Evolutionary conservation across 2,329 filamentous ascomycete genomes (phyloP).

Genomic region (Xylaria sp.): DNA sequence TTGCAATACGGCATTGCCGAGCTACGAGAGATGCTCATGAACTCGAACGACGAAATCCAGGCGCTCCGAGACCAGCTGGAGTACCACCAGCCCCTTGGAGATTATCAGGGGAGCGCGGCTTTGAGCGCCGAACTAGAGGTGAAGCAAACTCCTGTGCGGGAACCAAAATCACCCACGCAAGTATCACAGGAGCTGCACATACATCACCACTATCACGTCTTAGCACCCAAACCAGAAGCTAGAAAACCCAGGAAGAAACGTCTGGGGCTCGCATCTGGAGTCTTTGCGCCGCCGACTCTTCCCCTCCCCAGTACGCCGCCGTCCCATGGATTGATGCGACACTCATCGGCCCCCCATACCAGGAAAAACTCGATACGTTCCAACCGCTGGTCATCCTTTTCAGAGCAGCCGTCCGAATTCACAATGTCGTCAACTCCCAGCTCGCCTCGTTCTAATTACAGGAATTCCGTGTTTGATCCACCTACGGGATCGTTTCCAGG

Average conservation of each 20-base stretch:
- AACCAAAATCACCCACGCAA: slow-evolving; percentile 50
- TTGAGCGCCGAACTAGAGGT: slow-evolving; percentile 78
- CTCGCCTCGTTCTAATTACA: slow-evolving; percentile 80
- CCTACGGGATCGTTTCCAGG: slow-evolving; percentile 76
- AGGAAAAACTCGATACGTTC: slow-evolving; percentile 61
- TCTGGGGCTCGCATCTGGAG: slow-evolving; percentile 67
- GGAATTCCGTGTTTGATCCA: slow-evolving; percentile 82
- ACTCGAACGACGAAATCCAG: slow-evolving; percentile 94
- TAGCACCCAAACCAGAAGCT: slow-evolving; percentile 66
- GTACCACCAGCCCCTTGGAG: slow-evolving; percentile 76
- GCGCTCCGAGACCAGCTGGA: slow-evolving; percentile 82
- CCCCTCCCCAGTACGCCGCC: slow-evolving; percentile 59
- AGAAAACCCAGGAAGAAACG: slow-evolving; percentile 79
- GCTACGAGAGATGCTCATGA: slow-evolving; percentile 87
- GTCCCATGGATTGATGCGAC: slow-evolving; percentile 52
- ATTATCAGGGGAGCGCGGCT: slow-evolving; percentile 58
- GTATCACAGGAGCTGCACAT: slow-evolving; percentile 84
- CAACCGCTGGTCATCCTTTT: slow-evolving; percentile 73
- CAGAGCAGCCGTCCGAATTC: slow-evolving; percentile 71
- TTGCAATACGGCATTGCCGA: slow-evolving; percentile 92
- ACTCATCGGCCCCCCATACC: slow-evolving; percentile 55
- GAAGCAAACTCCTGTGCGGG: slow-evolving; percentile 52
- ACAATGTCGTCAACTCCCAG: slow-evolving; percentile 79
- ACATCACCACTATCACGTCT: slow-evolving; percentile 91
- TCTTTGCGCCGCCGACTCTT: slow-evolving; percentile 67